These are phyloP conservation scores for Fusarium floridanum DNA, from an alignment of 2,329 filamentous ascomycete species.

Conservation along the genomic window DNA sequence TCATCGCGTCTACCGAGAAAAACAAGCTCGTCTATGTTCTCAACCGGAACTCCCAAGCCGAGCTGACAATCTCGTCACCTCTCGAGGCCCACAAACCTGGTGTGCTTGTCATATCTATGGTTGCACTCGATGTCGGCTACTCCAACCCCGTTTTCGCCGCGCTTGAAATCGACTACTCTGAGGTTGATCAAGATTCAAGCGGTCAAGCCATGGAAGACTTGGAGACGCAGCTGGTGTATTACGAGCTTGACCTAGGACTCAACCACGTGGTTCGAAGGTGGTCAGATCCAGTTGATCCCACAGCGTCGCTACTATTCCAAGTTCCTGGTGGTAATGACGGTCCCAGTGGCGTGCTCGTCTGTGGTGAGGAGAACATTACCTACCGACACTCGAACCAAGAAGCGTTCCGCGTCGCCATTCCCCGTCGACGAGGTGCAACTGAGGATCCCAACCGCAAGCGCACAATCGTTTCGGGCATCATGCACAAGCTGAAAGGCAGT, in stretches of 20 bases:
- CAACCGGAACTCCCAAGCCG: slow-evolving; percentile 93
- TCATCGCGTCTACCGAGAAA: slow-evolving; percentile 96
- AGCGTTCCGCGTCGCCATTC: slow-evolving; percentile 89
- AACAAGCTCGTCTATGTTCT: slow-evolving; percentile 99
- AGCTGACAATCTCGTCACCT: slow-evolving; percentile 96
- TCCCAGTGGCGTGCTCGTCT: slow-evolving; percentile 94
- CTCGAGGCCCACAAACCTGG: slow-evolving; percentile 95
- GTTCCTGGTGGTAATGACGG: slow-evolving; percentile 95
- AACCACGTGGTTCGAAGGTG: slow-evolving; percentile 98
- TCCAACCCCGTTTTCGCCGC: slow-evolving; percentile 97
- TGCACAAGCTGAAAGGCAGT: slow-evolving; percentile 91
- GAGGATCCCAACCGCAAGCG: slow-evolving; percentile 95
- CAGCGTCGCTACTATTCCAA: slow-evolving; percentile 91
- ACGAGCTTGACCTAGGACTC: slow-evolving; percentile 94
- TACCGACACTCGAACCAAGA: slow-evolving; percentile 98
- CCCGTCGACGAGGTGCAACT: slow-evolving; percentile 85
- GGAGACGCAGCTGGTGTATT: slow-evolving; percentile 95
- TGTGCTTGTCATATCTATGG: slow-evolving; percentile 88
- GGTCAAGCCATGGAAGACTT: slow-evolving; percentile 84
- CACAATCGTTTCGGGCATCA: slow-evolving; percentile 88
- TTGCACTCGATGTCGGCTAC: slow-evolving; percentile 93
- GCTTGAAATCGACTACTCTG: slow-evolving; percentile 92
- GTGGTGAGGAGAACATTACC: slow-evolving; percentile 92
- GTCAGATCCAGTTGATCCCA: slow-evolving; percentile 93
- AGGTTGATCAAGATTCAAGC: slow-evolving; percentile 90